Evolutionary conservation across 1,284 basidiomycete genomes (phyloP).

Genomic region (Cutaneotrichosporon cavernicola): DNA sequence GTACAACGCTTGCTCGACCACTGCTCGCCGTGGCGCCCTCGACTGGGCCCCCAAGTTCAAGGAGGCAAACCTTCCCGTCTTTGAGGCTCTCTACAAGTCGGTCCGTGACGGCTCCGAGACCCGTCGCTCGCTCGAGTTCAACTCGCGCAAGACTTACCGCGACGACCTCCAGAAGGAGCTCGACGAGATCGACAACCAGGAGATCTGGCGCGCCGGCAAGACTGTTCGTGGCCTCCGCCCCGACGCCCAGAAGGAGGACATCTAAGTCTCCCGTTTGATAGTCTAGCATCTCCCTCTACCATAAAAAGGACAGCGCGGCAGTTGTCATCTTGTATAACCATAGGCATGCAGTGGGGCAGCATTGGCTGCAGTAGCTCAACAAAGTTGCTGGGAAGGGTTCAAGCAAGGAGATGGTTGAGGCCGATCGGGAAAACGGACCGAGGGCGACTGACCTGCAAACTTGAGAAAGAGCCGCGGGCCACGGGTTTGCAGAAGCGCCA

Average conservation of each 20-base stretch:
- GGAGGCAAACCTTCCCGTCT: conserved; percentile 82
- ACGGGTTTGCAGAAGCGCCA: too few relatives aligned
- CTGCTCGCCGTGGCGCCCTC: conserved; percentile 94
- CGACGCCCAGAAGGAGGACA: conserved; percentile 49
- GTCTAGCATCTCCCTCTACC: not conserved
- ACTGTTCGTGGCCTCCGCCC: conserved; percentile 55
- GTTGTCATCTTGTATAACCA: conserved; percentile 11
- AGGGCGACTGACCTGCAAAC: too few relatives aligned
- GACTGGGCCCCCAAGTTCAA: conserved; percentile 99
- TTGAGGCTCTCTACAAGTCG: conserved; percentile 89
- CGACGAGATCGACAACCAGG: conserved; percentile 79
- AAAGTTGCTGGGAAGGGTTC: not conserved
- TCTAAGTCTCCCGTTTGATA: conserved; percentile 30
- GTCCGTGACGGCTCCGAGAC: conserved; percentile 96
- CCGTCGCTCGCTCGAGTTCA: conserved; percentile 94
- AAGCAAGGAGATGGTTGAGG: not conserved
- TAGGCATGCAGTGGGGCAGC: conserved; percentile 13
- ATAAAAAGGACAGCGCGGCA: conserved; percentile 3
- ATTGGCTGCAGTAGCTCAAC: conserved; percentile 7
- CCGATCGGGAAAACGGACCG: not conserved
- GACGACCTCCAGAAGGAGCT: conserved; percentile 92
- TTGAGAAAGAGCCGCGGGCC: too few relatives aligned
- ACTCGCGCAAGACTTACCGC: conserved; percentile 87
- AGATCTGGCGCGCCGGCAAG: conserved; percentile 94
- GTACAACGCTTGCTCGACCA: conserved; percentile 98